Conservation (phyloP, 108 stramenopile species). For the Epipyxis sp. region DNA sequence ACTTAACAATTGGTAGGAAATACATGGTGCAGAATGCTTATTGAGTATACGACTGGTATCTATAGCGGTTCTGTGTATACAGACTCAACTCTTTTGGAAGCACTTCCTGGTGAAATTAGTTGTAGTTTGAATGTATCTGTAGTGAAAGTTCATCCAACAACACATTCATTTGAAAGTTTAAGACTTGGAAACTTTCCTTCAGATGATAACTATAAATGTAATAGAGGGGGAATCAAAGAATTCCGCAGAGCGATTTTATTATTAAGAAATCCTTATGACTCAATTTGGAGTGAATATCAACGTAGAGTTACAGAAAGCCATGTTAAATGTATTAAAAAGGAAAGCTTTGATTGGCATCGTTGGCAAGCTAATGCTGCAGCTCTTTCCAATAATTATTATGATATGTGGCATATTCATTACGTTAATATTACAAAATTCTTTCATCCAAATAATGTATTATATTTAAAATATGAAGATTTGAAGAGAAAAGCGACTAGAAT, state of each 20-base stretch:
- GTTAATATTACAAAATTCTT: background rate
- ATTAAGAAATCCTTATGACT: conserved; percentile 19
- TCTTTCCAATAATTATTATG: conserved; percentile 3
- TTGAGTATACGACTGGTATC: conserved; percentile 28
- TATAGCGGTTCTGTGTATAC: conserved; percentile 18
- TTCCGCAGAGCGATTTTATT: conserved; percentile 17
- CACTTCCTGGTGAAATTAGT: conserved; percentile 27
- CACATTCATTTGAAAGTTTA: conserved; percentile 13
- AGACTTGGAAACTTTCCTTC: background rate
- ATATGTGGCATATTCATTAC: conserved; percentile 10
- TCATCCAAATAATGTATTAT: background rate
- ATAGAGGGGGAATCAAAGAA: background rate
- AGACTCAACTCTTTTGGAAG: background rate
- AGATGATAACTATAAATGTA: conserved; percentile 7
- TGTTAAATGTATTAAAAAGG: conserved; percentile 2
- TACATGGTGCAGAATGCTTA: background rate
- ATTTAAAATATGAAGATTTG: conserved; percentile 18
- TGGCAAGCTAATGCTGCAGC: conserved; percentile 26
- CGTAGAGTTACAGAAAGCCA: conserved; percentile 6
- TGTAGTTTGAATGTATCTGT: conserved; percentile 17
- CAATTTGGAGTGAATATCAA: conserved; percentile 29
- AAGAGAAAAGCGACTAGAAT: background rate
- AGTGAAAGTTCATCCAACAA: conserved; percentile 20
- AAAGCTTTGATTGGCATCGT: conserved; percentile 2
- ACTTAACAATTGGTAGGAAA: too few relatives aligned